Percentiles rank a stretch among this genome's conserved stretches.
phyloP scores from a whole-genome alignment of 345 rosid genomes.

The Lepidium sativum region DNA sequence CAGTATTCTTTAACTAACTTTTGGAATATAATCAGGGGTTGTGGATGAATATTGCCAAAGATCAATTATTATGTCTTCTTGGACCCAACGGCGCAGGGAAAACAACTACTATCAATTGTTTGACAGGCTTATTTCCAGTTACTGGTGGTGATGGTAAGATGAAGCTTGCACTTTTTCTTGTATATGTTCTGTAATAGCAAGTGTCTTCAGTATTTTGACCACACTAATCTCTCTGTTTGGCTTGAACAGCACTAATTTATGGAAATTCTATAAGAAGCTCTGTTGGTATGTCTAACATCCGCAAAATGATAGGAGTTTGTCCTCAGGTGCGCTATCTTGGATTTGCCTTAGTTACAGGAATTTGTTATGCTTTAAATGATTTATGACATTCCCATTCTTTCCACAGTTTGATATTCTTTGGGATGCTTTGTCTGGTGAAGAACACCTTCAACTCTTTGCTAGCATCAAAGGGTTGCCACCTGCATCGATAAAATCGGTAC shows the following conservation, averaged over 20 bases:
- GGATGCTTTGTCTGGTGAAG: slow-evolving; percentile 79
- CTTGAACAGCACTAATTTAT: slow-evolving; percentile 56
- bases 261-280: slow-evolving; percentile 70
- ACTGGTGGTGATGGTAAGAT: slow-evolving; percentile 73
- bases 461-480: slow-evolving; percentile 70
- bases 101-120: slow-evolving; percentile 76
- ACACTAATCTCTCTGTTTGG: slow-evolving; percentile 4
- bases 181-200: not conserved
- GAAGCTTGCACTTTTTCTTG: slow-evolving; percentile 3
- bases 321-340: slow-evolving; percentile 55
- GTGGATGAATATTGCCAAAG: slow-evolving; percentile 76
- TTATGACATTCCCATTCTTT: not conserved
- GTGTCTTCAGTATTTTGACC: not conserved
- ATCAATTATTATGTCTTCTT: slow-evolving; percentile 88
- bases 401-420: slow-evolving; percentile 84
- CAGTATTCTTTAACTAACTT: not conserved
- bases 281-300: slow-evolving; percentile 80
- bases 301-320: slow-evolving; percentile 75
- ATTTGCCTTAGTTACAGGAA: not conserved
- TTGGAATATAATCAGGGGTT: slow-evolving; percentile 41
- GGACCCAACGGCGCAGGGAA: slow-evolving; percentile 98
- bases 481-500: slow-evolving; percentile 48
- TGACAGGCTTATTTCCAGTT: slow-evolving; percentile 78
- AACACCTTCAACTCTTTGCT: slow-evolving; percentile 82
- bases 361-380: slow-evolving; percentile 8